Base-by-base conservation (phyloP, 805 yeast species). In the Priceomyces medius region DNA sequence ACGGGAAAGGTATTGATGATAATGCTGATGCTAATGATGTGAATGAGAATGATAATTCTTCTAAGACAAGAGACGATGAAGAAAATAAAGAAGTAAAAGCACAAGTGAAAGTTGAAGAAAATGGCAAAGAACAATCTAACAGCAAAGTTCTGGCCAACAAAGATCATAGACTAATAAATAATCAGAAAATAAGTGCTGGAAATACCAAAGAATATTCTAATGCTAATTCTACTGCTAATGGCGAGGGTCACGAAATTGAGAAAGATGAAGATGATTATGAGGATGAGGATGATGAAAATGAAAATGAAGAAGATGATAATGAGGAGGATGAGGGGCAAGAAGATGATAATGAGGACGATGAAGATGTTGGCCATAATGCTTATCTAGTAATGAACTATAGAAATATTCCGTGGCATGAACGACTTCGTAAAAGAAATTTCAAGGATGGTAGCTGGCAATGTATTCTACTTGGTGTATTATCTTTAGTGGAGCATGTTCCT, bases 401-500 rank as follows among this genome's bases (percentile, higher is more conserved):
- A 41, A 81, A 81, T 32, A 63, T 67, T 0, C 63, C 81, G 9
- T 93, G 98, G 97, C 78, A 81, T 44, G 95, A 85, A 21, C 70
- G 95, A 31, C 69, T 91, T 14, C 75, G 81, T 10, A 81, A 78
- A 41, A 78, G 96, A 41, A 77, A 77, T 47, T 93, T 86, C 59
- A 80, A 75, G 51, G 89, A 88, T 53, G 95, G 96, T 3, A 80
- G 80, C 41, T 91, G 97, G 97, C 83, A 88, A 51, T 73, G 84
- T 31, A 76, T 85, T 32, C 60, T 90, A 32, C 59, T 89, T 37
- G 96, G 96, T 23, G 69, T 89, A 2, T 70, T 90, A 31, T 78
- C 80, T 16, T 68, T 73, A 37, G 79, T 80, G 12, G 79, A 80
- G 35, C 73, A 80, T 48, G 71, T 81, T 29, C 79, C 81, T 1